phyloP scores from a whole-genome alignment of 164 flowering plant genomes.

The Piper betle region DNA sequence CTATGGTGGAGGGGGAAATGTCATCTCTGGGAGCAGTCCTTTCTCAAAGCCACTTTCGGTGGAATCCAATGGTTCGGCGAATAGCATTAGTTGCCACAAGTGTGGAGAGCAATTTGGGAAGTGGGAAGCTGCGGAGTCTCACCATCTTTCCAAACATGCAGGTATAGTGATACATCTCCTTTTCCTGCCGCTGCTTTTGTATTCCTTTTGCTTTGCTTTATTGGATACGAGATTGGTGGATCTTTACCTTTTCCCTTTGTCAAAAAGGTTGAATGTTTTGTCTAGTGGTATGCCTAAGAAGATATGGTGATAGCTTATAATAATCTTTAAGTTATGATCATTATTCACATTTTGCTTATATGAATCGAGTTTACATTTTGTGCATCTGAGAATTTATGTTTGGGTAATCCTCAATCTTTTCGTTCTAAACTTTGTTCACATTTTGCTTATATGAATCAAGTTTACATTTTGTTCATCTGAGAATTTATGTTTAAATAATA shows the following conservation, averaged over 20 bases:
- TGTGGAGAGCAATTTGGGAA: conserved; percentile 77
- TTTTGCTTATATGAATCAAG: no score
- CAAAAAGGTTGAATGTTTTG: background rate
- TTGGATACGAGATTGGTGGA: no score
- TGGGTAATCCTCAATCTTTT: no score
- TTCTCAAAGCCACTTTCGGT: conserved; percentile 18
- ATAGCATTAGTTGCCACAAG: conserved; percentile 50
- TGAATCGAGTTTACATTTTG: no score
- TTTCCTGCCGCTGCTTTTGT: background rate
- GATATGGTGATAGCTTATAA: no score
- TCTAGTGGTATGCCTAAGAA: no score
- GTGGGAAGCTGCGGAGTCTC: conserved; percentile 85
- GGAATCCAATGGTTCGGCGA: conserved; percentile 32
- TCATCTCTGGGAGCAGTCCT: conserved; percentile 8
- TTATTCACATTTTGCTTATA: no score
- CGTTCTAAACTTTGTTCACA: no score
- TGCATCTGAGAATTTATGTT: no score
- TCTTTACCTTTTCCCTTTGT: background rate
- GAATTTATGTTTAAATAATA: no score
- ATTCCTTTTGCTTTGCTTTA: background rate
- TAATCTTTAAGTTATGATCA: no score
- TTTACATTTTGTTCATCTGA: no score
- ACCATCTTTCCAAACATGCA: conserved; percentile 94
- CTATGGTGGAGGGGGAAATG: conserved; percentile 17
- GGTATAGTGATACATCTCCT: conserved; percentile 27